Evolutionary conservation across 257 asterid species (phyloP).

Genomic region (Vinca minor): DNA sequence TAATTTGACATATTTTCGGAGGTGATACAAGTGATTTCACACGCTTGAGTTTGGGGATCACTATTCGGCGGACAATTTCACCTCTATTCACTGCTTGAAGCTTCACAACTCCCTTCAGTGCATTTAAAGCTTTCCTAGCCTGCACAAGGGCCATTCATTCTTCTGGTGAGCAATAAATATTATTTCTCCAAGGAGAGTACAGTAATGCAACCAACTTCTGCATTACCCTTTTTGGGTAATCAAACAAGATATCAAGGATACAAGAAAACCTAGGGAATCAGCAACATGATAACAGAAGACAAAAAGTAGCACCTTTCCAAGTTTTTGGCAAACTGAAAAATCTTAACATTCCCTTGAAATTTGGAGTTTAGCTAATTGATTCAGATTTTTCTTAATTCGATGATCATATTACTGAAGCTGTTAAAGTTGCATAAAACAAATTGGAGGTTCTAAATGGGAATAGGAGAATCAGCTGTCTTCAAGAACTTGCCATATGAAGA

Average conservation of each 20-base stretch:
- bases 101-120: conserved; percentile 66
- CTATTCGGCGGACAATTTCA: conserved; percentile 48
- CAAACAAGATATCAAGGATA: neutral
- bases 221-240: neutral
- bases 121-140: conserved; percentile 79
- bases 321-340: neutral
- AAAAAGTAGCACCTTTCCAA: neutral
- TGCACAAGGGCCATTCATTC: conserved; percentile 15
- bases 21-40: conserved; percentile 15
- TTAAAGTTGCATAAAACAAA: too few relatives aligned
- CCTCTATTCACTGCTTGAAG: conserved; percentile 85
- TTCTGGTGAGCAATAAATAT: neutral
- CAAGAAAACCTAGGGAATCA: neutral
- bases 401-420: too few relatives aligned
- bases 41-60: conserved; percentile 20
- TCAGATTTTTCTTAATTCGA: too few relatives aligned
- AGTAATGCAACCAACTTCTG: neutral
- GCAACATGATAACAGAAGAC: neutral
- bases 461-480: neutral
- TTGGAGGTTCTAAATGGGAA: neutral
- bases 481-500: neutral
- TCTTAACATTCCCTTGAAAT: neutral
- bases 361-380: neutral
- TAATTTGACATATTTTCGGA: conserved; percentile 25
- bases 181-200: neutral